Base-by-base conservation (phyloP, 106 monocot genomes). In the Phalaenopsis equestris region DNA sequence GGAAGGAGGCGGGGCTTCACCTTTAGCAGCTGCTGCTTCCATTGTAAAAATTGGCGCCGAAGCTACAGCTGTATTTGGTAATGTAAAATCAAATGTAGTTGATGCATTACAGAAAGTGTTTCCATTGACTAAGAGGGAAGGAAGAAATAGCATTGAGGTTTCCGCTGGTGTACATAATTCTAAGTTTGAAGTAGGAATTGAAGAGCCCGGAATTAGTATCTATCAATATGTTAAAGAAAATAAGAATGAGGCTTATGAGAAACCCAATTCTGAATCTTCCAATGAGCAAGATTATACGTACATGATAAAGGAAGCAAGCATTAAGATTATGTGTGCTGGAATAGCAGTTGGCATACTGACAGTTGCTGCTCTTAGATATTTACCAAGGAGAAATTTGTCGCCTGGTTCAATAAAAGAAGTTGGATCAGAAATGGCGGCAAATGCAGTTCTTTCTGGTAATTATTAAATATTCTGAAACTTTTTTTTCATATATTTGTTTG, bases 21-120 rank as follows among this genome's bases (percentile, higher is more conserved):
- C 90, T 83, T 86, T 98, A 80, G 92, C 94, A 81, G 90, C 92
- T 68, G 94, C 94, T 58, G 92, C 97, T 80, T 90, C 92, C 58
- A 94, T 94, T 56, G 92, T 83, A 18, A 89, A 84, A 90, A 87
- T 95, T 81, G 90, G 95, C 77, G 86, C 92, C 15, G 86, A 87
- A 80, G 94, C 90, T 67, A 89, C 94, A 15, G 87, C 88, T 81
- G 96, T 91, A 55, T 76, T 93, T 58, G 88, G 83, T 56, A 92
- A 77, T 83, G 88, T 90, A 24, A 93, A 89, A 79, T 95, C 95
- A 79, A 88, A 82, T 73, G 93, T 80, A 18, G 81, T 94, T 83
- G 80, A 90, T 67, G 90, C 92, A 78, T 82, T 98, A 36, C 79
- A 81, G 64, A 98, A 93, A 57, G 92, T 90, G 65, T 92, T 97